These are phyloP conservation scores for Sporobolomyces phaffii DNA, from an alignment of 768 basidiomycete genomes.

Conservation along the genomic window DNA sequence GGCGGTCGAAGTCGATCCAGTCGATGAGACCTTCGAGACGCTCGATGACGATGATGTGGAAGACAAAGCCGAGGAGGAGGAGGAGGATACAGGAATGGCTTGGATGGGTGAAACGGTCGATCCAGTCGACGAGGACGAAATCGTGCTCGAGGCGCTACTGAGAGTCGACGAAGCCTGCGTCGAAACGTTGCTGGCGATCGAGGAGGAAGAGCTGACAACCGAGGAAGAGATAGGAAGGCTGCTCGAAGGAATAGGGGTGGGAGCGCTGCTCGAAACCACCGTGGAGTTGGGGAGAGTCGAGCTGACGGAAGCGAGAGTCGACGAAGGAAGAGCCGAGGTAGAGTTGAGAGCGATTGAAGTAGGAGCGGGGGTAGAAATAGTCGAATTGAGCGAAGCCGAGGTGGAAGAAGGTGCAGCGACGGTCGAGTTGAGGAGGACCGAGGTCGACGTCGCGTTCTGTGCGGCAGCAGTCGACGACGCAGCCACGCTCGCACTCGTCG, in stretches of 20 bases:
- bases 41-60: background rate
- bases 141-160: background rate
- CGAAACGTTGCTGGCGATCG: background rate
- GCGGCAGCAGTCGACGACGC: background rate
- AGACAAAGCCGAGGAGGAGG: background rate
- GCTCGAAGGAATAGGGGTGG: no score
- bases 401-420: background rate
- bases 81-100: background rate
- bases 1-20: background rate
- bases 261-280: no score
- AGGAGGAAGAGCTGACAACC: background rate
- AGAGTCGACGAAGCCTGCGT: background rate
- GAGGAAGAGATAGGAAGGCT: background rate
- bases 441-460: background rate
- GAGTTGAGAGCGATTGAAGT: no score
- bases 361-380: background rate
- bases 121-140: background rate
- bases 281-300: no score
- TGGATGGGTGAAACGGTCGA: background rate
- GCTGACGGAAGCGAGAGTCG: no score
- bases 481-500: background rate
- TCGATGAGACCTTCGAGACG: background rate
- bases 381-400: background rate
- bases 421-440: background rate
- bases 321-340: no score